These are phyloP conservation scores for Tripidium arundinaceum DNA, from an alignment of 202 grass and related monocot genomes.

Conservation along the genomic window DNA sequence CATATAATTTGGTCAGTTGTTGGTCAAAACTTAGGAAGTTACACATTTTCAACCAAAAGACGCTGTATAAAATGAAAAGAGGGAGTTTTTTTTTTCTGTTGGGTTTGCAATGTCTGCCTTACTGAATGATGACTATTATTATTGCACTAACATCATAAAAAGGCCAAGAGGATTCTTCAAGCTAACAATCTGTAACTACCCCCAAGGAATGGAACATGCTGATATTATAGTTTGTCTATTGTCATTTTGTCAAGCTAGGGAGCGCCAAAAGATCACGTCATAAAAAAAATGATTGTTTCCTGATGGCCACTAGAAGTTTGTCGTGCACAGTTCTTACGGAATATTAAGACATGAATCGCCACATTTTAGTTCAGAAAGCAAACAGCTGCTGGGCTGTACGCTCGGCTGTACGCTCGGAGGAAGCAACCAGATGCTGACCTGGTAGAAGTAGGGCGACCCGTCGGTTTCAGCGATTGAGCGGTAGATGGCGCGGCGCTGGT, in stretches of 20 bases:
- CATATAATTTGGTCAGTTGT: neutral
- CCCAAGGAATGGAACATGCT: too few species aligned
- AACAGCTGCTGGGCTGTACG: neutral
- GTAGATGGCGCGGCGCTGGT: constrained; percentile 49
- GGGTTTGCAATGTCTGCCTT: neutral
- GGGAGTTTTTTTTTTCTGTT: neutral
- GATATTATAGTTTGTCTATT: neutral
- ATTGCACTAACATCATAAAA: neutral
- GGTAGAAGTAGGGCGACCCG: constrained; percentile 5
- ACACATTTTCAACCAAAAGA: neutral
- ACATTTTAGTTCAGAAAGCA: neutral
- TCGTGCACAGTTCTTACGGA: neutral
- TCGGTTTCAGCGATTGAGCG: constrained; percentile 39
- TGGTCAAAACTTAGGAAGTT: neutral
- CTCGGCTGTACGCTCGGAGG: too few species aligned
- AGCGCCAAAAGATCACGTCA: too few species aligned
- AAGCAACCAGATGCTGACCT: constrained; percentile 28
- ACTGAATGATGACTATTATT: neutral
- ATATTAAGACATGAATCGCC: neutral
- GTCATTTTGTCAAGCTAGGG: neutral
- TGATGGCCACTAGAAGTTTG: too few species aligned
- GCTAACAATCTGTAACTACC: neutral
- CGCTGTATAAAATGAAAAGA: neutral
- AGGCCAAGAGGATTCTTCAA: neutral
- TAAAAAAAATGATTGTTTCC: too few species aligned